These are phyloP conservation scores for Inonotus hispidus DNA, from an alignment of 1,284 basidiomycete species.

Conservation along the genomic window DNA sequence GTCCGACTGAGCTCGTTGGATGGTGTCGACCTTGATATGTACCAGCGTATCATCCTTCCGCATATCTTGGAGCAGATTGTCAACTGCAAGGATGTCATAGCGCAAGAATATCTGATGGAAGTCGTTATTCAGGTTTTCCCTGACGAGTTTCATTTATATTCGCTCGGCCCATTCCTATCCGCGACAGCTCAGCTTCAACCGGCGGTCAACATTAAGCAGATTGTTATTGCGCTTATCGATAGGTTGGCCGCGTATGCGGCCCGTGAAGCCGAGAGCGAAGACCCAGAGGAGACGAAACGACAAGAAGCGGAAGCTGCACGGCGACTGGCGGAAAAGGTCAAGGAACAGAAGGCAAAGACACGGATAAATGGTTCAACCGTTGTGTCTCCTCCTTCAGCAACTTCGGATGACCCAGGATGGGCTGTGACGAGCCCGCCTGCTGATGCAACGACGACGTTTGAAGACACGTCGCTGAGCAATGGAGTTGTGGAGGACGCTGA, in stretches of 20 bases:
- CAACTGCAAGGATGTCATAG: slow-evolving; percentile 94
- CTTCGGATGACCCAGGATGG: slow-evolving; percentile 19
- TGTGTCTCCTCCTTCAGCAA: slow-evolving; percentile 16
- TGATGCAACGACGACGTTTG: slow-evolving; percentile 29
- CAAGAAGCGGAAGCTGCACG: slow-evolving; percentile 89
- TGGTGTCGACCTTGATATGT: slow-evolving; percentile 90
- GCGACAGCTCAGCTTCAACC: slow-evolving; percentile 92
- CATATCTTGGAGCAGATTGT: slow-evolving; percentile 93
- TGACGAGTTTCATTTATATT: slow-evolving; percentile 93
- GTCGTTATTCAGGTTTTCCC: slow-evolving; percentile 98
- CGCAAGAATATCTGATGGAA: slow-evolving; percentile 97
- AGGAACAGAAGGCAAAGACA: slow-evolving; percentile 57
- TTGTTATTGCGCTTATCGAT: slow-evolving; percentile 94
- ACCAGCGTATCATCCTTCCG: slow-evolving; percentile 78
- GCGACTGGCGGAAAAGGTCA: slow-evolving; percentile 81
- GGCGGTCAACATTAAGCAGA: slow-evolving; percentile 94
- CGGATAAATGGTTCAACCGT: slow-evolving; percentile 43
- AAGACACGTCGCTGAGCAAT: slow-evolving; percentile 26
- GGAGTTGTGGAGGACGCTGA: slow-evolving; percentile 23
- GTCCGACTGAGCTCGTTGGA: slow-evolving; percentile 90
- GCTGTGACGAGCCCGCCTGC: slow-evolving; percentile 21
- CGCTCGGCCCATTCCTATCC: slow-evolving; percentile 87
- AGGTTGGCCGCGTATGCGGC: slow-evolving; percentile 92
- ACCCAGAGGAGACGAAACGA: slow-evolving; percentile 84
- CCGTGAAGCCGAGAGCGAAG: slow-evolving; percentile 88